Evolutionary conservation across 1,139 yeast genomes (phyloP).

Genomic region (Debaryomyces subglobosus): DNA sequence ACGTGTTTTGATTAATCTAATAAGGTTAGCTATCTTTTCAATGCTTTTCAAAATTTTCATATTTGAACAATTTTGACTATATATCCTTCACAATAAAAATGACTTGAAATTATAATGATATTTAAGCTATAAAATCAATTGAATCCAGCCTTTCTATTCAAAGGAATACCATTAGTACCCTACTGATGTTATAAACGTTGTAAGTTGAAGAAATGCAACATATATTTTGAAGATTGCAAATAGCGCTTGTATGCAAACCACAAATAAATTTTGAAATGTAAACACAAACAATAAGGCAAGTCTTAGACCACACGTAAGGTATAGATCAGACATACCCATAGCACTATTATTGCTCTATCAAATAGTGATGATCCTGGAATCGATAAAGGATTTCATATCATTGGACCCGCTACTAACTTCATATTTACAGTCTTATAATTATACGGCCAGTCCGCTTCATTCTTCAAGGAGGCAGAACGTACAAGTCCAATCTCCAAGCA

Average conservation of each 20-base stretch:
- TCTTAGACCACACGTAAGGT: background rate
- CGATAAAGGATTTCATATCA: constrained; percentile 1
- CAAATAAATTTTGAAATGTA: constrained; percentile 5
- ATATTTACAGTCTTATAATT: constrained; percentile 7
- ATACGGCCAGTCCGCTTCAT: constrained; percentile 13
- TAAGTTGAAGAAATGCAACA: background rate
- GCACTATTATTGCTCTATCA: background rate
- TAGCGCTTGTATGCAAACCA: constrained; percentile 4
- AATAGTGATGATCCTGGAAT: constrained; percentile 5
- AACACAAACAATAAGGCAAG: constrained; percentile 6
- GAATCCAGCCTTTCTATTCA: background rate
- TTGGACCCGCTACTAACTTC: constrained; percentile 10
- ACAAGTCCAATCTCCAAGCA: constrained; percentile 7
- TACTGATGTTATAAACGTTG: background rate
- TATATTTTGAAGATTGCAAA: background rate
- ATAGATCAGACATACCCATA: background rate
- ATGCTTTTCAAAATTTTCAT: no score
- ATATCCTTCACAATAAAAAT: no score
- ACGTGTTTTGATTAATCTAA: no score
- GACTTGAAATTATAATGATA: no score
- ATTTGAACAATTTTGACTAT: no score
- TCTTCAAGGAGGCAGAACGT: constrained; percentile 15
- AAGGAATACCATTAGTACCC: background rate
- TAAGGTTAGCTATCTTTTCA: background rate
- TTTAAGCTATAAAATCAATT: no score